phyloP scores from a whole-genome alignment of 345 rosid species.

The Mercurialis annua region DNA sequence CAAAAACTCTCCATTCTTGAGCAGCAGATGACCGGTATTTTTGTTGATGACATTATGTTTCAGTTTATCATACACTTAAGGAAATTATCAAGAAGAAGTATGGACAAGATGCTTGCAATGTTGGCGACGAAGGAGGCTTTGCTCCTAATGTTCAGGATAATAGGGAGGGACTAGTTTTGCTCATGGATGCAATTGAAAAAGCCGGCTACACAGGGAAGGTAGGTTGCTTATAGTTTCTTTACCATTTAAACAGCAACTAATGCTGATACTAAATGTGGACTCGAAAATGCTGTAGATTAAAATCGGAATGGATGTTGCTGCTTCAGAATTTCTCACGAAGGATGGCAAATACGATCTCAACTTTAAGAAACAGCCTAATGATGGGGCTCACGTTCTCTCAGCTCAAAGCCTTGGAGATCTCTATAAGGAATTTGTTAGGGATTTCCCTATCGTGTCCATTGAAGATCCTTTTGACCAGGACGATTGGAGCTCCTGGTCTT shows the following conservation, averaged over 20 bases:
- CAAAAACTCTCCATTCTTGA: background rate
- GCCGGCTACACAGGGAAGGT: constrained; percentile 97
- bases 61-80: constrained; percentile 87
- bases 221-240: constrained; percentile 3
- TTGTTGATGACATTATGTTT: constrained; percentile 10
- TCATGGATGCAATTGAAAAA: constrained; percentile 90
- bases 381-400: constrained; percentile 77
- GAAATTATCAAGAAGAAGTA: constrained; percentile 86
- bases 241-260: constrained; percentile 6
- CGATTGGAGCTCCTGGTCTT: constrained; percentile 95
- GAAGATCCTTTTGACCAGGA: constrained; percentile 99
- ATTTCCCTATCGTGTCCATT: constrained; percentile 88
- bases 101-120: constrained; percentile 99
- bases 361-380: constrained; percentile 95
- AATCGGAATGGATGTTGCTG: constrained; percentile 99
- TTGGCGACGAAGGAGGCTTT: constrained; percentile 98
- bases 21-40: background rate
- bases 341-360: constrained; percentile 85
- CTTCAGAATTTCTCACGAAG: constrained; percentile 84
- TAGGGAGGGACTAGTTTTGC: constrained; percentile 92
- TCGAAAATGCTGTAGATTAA: constrained; percentile 60
- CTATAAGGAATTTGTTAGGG: constrained; percentile 76
- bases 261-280: background rate
- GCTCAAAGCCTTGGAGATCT: constrained; percentile 78
- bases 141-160: constrained; percentile 99